Base-by-base conservation (phyloP, 768 basidiomycete genomes). In the Hericium erinaceus region DNA sequence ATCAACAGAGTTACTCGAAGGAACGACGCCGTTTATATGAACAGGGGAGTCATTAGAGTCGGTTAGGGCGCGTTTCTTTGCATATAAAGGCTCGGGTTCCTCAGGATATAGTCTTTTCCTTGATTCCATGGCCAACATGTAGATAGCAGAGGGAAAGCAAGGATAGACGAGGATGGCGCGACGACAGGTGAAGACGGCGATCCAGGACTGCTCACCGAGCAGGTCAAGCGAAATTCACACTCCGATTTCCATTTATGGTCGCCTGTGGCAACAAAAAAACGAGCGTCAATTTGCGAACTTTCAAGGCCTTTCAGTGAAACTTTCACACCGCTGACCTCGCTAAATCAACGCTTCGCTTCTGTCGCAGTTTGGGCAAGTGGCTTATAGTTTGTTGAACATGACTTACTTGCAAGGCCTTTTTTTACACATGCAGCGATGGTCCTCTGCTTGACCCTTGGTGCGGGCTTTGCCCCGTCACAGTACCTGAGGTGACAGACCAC, bases 1-100 rank as follows among this genome's bases (percentile, higher is more conserved):
- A 22, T 54, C 46, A 16, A 20, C 44, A 22, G 22, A 22, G 15
- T 54, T 54, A 12, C 58, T 40, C 15, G 55, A 57, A 39, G 59
- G 16, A 40, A 55, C 58, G 54, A 54, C 57, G 18, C 68, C 66
- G 20, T 68, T 65, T 51, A 61, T 60, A 54, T 57, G 59, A 11
- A 64, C 54, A 26, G 68, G 64, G 16, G 64, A 56, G 56, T 61
- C 61, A 26, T 59, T 61, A 28, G 62, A 40, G 38, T 60, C 67
- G 20, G 61, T 56, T 12, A 69, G 40, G 6, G 66, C 68, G 49
- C 68, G 61, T 53, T 68, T 69, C 62, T 69, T 69, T 9, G 62
- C 50, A 15, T 64, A 57, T 37, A 63, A 58, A 33, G 62, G 56
- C 28, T 60, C 60, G 15, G 65, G 52, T 20, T 67, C 64, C 13